Conservation (phyloP, 2,329 filamentous ascomycete genomes). For the Coniochaeta pulveracea region DNA sequence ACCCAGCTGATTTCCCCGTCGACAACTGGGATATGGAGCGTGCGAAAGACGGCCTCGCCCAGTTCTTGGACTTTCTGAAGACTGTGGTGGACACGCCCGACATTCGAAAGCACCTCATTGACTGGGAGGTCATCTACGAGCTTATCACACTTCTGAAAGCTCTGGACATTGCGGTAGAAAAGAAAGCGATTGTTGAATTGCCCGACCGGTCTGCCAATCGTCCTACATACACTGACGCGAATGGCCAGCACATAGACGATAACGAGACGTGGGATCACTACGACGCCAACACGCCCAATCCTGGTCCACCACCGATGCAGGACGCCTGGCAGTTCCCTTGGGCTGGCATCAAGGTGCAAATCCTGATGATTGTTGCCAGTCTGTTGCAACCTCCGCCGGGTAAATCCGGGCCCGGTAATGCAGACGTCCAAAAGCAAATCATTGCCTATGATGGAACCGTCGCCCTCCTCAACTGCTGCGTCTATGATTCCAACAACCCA, state of each 20-base stretch:
- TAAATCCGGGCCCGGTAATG: slow-evolving; percentile 49
- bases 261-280: slow-evolving; percentile 7
- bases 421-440: slow-evolving; percentile 78
- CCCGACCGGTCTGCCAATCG: slow-evolving; percentile 23
- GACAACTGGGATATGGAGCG: slow-evolving; percentile 97
- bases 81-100: slow-evolving; percentile 78
- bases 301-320: slow-evolving; percentile 41
- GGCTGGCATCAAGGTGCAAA: slow-evolving; percentile 78
- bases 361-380: slow-evolving; percentile 80
- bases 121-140: slow-evolving; percentile 88
- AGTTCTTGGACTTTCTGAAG: slow-evolving; percentile 88
- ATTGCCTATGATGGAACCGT: slow-evolving; percentile 77
- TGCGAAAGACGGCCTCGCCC: slow-evolving; percentile 86
- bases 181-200: slow-evolving; percentile 54
- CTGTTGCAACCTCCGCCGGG: slow-evolving; percentile 72
- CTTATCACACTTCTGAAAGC: slow-evolving; percentile 78
- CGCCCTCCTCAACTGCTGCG: slow-evolving; percentile 77
- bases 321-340: slow-evolving; percentile 55
- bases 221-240: slow-evolving; percentile 7
- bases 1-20: slow-evolving; percentile 81
- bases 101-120: slow-evolving; percentile 73
- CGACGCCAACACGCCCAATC: slow-evolving; percentile 18
- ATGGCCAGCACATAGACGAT: slow-evolving; percentile 6
- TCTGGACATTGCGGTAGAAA: slow-evolving; percentile 77
- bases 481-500: slow-evolving; percentile 85